Base-by-base conservation (phyloP, 495 filamentous ascomycete species). In the Podospora australis region DNA sequence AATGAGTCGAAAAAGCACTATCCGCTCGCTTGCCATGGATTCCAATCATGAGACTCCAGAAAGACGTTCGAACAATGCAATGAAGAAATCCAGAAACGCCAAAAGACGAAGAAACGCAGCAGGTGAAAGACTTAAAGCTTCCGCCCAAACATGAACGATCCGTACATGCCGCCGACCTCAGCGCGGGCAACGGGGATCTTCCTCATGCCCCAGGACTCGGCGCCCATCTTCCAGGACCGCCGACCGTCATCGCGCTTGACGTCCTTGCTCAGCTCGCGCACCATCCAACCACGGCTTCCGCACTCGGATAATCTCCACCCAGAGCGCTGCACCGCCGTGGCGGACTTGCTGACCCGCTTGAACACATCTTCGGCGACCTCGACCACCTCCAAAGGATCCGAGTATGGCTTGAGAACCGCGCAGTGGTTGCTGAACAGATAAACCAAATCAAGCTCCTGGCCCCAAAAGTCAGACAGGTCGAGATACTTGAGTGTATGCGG, bases 101-200 rank as follows among this genome's bases (percentile, higher is more conserved):
- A 46, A 26, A 30, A 44, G 21, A 39, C 44, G 44, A 22, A 21
- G 21, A 49, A 25, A 50, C 26, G 36, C 11, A 20, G 6, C 9
- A 16, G 1, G 28, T 2, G 16, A 30, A 13, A 10, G 13, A 6
- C 21, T 68, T 55, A 75, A 22, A 75, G 52, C 57, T 71, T 67
- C 29, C 72, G 58, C 54, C 68, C 70, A 56, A 90, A 94, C 81
- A 90, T 90, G 64, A 87, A 92, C 52, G 81, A 82, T 36, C 87
- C 87, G 63, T 94, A 94, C 68, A 95, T 81, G 19, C 88, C 88
- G 10, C 85, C 86, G 2, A 92, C 86, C 55, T 90, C 86, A 6
- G 82, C 81, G 29, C 73, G 66, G 10, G 84, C 86, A 44, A 92
- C 82, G 9, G 88, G 87, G 23, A 89, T 74, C 74, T 95, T 95